phyloP scores from a whole-genome alignment of 1,284 basidiomycete genomes.

The Ceratobasidium sp. region DNA sequence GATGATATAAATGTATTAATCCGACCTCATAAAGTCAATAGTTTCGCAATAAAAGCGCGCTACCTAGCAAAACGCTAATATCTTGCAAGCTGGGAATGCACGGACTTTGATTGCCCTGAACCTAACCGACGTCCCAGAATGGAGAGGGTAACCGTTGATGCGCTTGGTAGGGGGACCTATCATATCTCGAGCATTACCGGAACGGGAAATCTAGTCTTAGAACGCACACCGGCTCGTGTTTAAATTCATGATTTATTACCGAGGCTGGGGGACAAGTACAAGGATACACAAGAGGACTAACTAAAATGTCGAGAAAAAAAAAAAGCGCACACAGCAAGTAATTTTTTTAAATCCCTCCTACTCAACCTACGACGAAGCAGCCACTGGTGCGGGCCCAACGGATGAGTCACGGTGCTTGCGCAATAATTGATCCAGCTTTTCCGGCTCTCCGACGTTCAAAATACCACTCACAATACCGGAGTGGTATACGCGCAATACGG shows the following conservation, averaged over 20 bases:
- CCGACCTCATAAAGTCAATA: conserved; percentile 3
- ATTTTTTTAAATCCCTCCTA: neutral
- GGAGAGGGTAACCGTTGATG: too few species aligned
- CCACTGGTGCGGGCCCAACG: neutral
- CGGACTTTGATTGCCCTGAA: too few species aligned
- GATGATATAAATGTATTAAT: conserved; percentile 18
- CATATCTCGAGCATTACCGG: neutral
- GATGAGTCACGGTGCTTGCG: conserved; percentile 66
- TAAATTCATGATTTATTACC: neutral
- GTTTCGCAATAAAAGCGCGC: conserved; percentile 1
- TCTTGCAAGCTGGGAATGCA: too few species aligned
- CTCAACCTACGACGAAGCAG: conserved; percentile 1
- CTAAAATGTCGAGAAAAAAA: conserved; percentile 18
- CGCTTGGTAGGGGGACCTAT: too few species aligned
- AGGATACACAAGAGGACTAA: conserved; percentile 12
- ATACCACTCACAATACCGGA: conserved; percentile 85
- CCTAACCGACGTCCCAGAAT: too few species aligned
- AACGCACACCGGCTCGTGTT: neutral
- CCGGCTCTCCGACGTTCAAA: conserved; percentile 85
- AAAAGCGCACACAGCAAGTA: conserved; percentile 9
- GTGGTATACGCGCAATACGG: conserved; percentile 93
- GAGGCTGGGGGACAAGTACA: conserved; percentile 24
- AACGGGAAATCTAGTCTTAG: neutral
- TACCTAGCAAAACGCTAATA: too few species aligned
- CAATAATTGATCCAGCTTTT: conserved; percentile 80